These are phyloP conservation scores for Trichoderma cornu-damae DNA, from an alignment of 2,329 filamentous ascomycete genomes.

Conservation along the genomic window DNA sequence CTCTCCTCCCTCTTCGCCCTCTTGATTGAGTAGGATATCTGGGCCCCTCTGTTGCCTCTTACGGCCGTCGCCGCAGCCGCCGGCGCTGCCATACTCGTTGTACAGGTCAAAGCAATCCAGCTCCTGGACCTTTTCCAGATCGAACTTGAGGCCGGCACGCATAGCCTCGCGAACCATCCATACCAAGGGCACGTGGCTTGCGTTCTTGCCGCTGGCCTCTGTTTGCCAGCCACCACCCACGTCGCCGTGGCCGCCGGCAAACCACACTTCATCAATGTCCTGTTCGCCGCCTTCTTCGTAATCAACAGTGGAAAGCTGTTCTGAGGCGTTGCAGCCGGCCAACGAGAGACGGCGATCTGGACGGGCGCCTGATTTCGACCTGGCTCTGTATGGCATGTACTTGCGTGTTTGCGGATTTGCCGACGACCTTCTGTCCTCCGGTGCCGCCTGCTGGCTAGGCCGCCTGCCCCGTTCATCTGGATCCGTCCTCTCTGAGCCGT, in stretches of 20 bases:
- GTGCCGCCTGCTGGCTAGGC: constrained; percentile 18
- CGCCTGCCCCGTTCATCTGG: constrained; percentile 4
- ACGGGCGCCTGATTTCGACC: constrained; percentile 35
- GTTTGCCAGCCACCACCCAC: constrained; percentile 72
- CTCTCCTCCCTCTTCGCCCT: constrained; percentile 16
- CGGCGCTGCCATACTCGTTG: constrained; percentile 1
- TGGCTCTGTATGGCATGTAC: constrained; percentile 40
- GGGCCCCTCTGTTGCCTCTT: constrained; percentile 18
- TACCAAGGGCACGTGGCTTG: constrained; percentile 63
- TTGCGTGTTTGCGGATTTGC: background rate
- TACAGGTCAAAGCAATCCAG: constrained; percentile 50
- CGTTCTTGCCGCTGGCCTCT: constrained; percentile 51
- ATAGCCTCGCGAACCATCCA: constrained; percentile 63
- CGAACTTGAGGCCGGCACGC: constrained; percentile 64
- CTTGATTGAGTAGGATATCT: constrained; percentile 24
- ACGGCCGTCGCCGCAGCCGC: background rate
- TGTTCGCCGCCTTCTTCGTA: constrained; percentile 44
- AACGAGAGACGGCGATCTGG: constrained; percentile 20
- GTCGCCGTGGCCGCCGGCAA: constrained; percentile 72
- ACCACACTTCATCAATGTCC: constrained; percentile 77
- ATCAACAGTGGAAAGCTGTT: background rate
- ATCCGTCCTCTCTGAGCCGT: background rate
- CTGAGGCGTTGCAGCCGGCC: background rate
- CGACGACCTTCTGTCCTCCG: constrained; percentile 15
- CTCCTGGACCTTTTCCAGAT: constrained; percentile 60